Evolutionary conservation across 805 yeast species (phyloP).

Genomic region (Metschnikowia amazonensis): DNA sequence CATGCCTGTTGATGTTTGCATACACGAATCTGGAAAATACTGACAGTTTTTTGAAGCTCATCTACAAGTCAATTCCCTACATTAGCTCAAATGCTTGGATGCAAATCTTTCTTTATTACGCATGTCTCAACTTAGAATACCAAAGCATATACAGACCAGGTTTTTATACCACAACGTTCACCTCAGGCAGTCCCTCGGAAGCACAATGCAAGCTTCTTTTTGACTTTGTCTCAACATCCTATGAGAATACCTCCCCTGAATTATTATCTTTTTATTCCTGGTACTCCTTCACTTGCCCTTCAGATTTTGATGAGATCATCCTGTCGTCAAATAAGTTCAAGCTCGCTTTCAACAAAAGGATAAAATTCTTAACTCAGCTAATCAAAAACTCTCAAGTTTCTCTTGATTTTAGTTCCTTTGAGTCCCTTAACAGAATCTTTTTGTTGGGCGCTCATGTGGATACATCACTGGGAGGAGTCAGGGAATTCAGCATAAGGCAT

Average conservation of each 20-base stretch:
- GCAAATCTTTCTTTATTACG: constrained; percentile 32
- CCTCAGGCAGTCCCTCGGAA: constrained; percentile 23
- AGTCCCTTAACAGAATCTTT: constrained; percentile 33
- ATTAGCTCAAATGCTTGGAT: constrained; percentile 36
- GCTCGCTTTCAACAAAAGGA: constrained; percentile 34
- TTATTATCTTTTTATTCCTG: constrained; percentile 25
- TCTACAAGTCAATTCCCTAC: constrained; percentile 23
- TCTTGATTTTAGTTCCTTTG: constrained; percentile 31
- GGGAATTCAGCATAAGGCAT: constrained; percentile 26
- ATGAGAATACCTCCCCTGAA: constrained; percentile 28
- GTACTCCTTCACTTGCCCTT: constrained; percentile 31
- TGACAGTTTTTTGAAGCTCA: constrained; percentile 20
- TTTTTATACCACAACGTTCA: constrained; percentile 28
- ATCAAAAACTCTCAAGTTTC: constrained; percentile 27
- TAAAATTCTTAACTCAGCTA: constrained; percentile 28
- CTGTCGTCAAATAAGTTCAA: constrained; percentile 30
- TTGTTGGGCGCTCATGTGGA: constrained; percentile 34
- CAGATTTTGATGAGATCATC: constrained; percentile 32
- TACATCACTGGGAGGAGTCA: constrained; percentile 17
- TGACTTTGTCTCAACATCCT: constrained; percentile 27
- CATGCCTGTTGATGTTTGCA: constrained; percentile 32
- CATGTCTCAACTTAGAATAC: constrained; percentile 29
- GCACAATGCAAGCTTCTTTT: constrained; percentile 27
- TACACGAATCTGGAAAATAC: constrained; percentile 28
- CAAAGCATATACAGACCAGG: constrained; percentile 37